Evolutionary conservation across 2,329 filamentous ascomycete species (phyloP).

Genomic region (Aspergillus glaucus): DNA sequence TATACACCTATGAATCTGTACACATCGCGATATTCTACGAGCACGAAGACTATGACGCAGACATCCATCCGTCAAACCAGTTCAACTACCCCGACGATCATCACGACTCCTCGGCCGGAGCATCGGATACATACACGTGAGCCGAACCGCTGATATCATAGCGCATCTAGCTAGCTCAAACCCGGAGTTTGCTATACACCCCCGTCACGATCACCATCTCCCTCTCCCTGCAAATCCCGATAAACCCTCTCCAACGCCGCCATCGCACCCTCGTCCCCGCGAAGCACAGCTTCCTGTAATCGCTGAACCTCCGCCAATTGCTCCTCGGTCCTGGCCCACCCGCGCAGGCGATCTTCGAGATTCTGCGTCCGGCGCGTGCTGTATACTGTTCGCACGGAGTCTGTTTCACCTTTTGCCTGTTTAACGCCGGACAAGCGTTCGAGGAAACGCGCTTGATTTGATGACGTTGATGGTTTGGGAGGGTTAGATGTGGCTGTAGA

Average conservation of each 20-base stretch:
- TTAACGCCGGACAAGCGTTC: slow-evolving; percentile 62
- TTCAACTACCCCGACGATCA: neutral
- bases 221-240: slow-evolving; percentile 1
- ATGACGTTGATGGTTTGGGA: slow-evolving; percentile 21
- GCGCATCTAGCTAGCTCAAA: too few species aligned
- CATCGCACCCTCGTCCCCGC: slow-evolving; percentile 32
- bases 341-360: slow-evolving; percentile 26
- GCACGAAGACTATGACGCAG: neutral
- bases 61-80: neutral
- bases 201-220: neutral
- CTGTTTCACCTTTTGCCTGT: slow-evolving; percentile 56
- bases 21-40: neutral
- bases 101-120: neutral
- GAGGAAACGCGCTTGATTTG: slow-evolving; percentile 52
- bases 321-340: slow-evolving; percentile 34
- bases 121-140: neutral
- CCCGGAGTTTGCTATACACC: too few species aligned
- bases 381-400: slow-evolving; percentile 58
- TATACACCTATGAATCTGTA: neutral
- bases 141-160: neutral
- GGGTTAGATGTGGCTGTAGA: neutral
- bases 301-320: slow-evolving; percentile 30
- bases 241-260: slow-evolving; percentile 33
- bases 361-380: slow-evolving; percentile 34
- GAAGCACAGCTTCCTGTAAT: slow-evolving; percentile 29